phyloP scores from a whole-genome alignment of 768 basidiomycete species.

The Russula ochroleuca region DNA sequence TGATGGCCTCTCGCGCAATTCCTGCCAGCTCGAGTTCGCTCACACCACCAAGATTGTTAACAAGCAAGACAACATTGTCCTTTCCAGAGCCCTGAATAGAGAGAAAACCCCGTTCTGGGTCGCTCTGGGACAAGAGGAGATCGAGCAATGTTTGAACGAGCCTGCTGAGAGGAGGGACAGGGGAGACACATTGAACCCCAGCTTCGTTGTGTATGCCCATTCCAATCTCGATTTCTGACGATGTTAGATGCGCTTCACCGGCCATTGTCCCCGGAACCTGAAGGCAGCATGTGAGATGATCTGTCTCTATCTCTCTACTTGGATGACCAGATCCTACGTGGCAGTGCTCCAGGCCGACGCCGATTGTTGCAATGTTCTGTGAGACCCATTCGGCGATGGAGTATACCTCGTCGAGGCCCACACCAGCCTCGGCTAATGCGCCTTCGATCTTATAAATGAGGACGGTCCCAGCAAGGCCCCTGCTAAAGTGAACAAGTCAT shows the following conservation, averaged over 20 bases:
- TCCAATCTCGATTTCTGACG: conserved; percentile 78
- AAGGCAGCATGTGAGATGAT: conserved; percentile 2
- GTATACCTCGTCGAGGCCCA: conserved; percentile 63
- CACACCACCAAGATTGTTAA: conserved; percentile 86
- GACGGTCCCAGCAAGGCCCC: conserved; percentile 77
- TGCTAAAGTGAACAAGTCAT: conserved; percentile 31
- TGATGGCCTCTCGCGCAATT: conserved; percentile 58
- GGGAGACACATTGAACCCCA: conserved; percentile 62
- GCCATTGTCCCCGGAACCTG: conserved; percentile 77
- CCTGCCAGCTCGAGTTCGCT: conserved; percentile 78
- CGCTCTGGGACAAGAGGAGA: conserved; percentile 64
- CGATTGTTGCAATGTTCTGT: conserved; percentile 70
- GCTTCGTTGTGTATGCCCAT: conserved; percentile 92
- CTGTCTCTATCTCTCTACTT: background rate
- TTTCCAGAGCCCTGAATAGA: conserved; percentile 57
- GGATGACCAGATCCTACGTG: conserved; percentile 47
- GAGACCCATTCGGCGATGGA: conserved; percentile 60
- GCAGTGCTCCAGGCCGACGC: conserved; percentile 84
- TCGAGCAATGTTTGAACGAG: conserved; percentile 69
- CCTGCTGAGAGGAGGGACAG: conserved; percentile 63
- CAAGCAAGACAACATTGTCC: conserved; percentile 70
- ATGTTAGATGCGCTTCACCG: conserved; percentile 49
- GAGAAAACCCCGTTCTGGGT: conserved; percentile 74
- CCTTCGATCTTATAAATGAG: conserved; percentile 90
- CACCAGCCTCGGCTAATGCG: conserved; percentile 67